These are phyloP conservation scores for Smallanthus sonchifolius DNA, from an alignment of 129 eudicot species.

Conservation along the genomic window DNA sequence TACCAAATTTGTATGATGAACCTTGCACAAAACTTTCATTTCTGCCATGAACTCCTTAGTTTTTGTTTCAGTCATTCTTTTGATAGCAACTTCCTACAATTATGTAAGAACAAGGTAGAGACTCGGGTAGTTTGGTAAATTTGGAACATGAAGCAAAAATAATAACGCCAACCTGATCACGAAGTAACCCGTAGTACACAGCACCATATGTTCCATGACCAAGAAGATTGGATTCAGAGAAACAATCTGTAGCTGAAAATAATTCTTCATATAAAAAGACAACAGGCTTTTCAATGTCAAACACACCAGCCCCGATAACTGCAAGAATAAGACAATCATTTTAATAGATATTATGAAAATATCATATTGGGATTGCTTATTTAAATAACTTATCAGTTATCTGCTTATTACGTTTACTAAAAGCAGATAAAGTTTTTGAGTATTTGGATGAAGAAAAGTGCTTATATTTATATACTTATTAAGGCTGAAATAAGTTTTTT, in stretches of 20 bases:
- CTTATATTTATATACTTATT: background rate
- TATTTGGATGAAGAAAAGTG: background rate
- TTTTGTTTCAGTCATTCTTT: conserved; percentile 81
- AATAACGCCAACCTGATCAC: conserved; percentile 56
- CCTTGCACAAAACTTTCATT: conserved; percentile 95
- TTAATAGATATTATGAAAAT: background rate
- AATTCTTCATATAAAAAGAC: conserved; percentile 72
- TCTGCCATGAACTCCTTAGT: conserved; percentile 85
- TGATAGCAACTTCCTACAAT: conserved; percentile 87
- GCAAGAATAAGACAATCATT: conserved; percentile 22
- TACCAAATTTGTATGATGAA: conserved; percentile 97
- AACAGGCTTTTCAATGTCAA: conserved; percentile 85
- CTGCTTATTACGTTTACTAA: background rate
- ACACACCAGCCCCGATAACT: conserved; percentile 77
- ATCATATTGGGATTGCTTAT: background rate
- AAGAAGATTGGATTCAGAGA: conserved; percentile 79
- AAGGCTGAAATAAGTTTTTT: background rate
- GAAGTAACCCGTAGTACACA: conserved; percentile 75
- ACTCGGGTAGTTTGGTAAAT: background rate
- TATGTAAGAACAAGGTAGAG: conserved; percentile 2
- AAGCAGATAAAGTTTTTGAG: background rate
- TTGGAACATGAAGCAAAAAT: conserved; percentile 2
- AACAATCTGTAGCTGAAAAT: conserved; percentile 60
- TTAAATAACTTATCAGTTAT: background rate
- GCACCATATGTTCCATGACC: conserved; percentile 93